phyloP scores from a whole-genome alignment of 176 grass and related monocot species.

The Canna indica region DNA sequence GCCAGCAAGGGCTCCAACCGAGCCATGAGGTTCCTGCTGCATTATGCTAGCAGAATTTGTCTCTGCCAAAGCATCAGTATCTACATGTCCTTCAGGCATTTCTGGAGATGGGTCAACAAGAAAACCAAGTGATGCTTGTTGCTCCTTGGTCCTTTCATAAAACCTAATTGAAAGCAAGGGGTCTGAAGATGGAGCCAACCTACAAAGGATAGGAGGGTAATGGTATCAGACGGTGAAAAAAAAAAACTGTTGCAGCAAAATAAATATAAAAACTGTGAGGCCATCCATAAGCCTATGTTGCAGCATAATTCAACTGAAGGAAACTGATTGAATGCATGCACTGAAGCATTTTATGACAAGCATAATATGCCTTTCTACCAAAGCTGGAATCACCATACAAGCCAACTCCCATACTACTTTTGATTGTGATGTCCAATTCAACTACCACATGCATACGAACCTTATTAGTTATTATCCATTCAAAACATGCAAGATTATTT shows the following conservation, averaged over 20 bases:
- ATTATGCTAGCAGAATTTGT: slow-evolving; percentile 20
- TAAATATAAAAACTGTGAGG: neutral
- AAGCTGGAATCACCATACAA: neutral
- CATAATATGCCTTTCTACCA: neutral
- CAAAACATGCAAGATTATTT: too few relatives aligned
- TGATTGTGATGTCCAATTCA: too few relatives aligned
- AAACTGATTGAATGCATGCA: neutral
- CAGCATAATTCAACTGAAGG: neutral
- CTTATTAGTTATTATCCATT: too few relatives aligned
- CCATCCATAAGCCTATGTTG: neutral
- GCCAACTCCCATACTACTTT: neutral
- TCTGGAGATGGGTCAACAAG: slow-evolving; percentile 51
- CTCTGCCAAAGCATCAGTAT: slow-evolving; percentile 24
- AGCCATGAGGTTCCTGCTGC: slow-evolving; percentile 46
- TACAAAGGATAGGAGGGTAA: slow-evolving; percentile 16
- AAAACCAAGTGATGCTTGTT: slow-evolving; percentile 73
- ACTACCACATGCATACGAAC: too few relatives aligned
- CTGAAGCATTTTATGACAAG: neutral
- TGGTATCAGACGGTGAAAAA: neutral
- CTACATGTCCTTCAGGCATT: slow-evolving; percentile 33
- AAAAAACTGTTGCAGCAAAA: neutral
- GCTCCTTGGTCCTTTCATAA: slow-evolving; percentile 74
- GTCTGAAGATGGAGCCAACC: slow-evolving; percentile 60
- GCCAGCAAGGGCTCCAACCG: slow-evolving; percentile 76
- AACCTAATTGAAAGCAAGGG: slow-evolving; percentile 64